phyloP scores from a whole-genome alignment of 1,284 basidiomycete species.

The Moesziomyces aphidis region DNA sequence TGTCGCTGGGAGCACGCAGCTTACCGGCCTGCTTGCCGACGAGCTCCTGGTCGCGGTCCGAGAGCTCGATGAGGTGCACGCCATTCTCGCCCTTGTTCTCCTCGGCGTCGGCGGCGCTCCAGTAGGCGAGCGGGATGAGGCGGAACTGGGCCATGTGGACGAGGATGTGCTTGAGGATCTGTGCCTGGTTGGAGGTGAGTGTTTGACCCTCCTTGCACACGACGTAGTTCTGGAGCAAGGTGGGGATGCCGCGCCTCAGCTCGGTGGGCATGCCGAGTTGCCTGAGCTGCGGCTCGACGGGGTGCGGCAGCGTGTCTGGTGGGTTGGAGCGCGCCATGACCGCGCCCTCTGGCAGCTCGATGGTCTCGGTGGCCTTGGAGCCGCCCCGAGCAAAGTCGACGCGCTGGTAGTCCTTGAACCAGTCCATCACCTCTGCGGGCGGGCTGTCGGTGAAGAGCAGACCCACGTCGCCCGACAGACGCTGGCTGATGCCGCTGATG shows the following conservation, averaged over 20 bases:
- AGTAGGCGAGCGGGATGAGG: slow-evolving; percentile 64
- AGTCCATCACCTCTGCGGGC: slow-evolving; percentile 88
- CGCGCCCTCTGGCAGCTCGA: slow-evolving; percentile 77
- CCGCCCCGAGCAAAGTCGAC: slow-evolving; percentile 93
- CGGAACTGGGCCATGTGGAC: slow-evolving; percentile 64
- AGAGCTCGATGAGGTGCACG: slow-evolving; percentile 47
- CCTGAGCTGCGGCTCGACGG: slow-evolving; percentile 94
- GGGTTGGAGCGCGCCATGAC: slow-evolving; percentile 57
- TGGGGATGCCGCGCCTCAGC: slow-evolving; percentile 88
- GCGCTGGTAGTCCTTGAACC: slow-evolving; percentile 91
- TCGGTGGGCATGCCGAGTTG: slow-evolving; percentile 88
- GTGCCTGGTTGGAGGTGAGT: slow-evolving; percentile 76
- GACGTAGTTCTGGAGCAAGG: slow-evolving; percentile 78
- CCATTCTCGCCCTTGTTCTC: slow-evolving; percentile 46
- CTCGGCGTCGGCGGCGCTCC: slow-evolving; percentile 58
- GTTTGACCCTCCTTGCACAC: slow-evolving; percentile 86
- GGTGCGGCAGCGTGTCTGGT: slow-evolving; percentile 85
- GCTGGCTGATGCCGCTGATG: slow-evolving; percentile 83
- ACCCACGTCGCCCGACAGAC: slow-evolving; percentile 92
- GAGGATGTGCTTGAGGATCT: slow-evolving; percentile 66
- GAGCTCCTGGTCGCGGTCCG: slow-evolving; percentile 49
- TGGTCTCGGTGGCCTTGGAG: slow-evolving; percentile 79
- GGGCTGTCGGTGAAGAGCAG: slow-evolving; percentile 90
- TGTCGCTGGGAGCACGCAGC: slow-evolving; percentile 44
- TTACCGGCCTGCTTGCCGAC: slow-evolving; percentile 41